Evolutionary conservation across 129 eudicot genomes (phyloP).

Genomic region (Lactuca saligna): DNA sequence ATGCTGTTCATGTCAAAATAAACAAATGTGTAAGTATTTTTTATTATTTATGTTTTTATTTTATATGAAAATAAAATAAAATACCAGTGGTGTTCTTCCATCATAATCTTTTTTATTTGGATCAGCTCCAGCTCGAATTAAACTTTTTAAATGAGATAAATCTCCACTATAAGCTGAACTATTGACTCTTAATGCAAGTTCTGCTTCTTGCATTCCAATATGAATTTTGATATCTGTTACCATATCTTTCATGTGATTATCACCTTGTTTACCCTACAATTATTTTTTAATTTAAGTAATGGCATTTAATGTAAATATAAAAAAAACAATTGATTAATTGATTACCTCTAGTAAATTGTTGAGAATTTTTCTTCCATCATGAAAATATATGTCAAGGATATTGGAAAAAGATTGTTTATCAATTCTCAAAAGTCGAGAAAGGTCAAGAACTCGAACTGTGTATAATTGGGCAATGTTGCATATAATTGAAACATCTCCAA

Average conservation of each 20-base stretch:
- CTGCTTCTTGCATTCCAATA: slow-evolving; percentile 81
- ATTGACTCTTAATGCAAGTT: slow-evolving; percentile 82
- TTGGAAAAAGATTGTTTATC: slow-evolving; percentile 69
- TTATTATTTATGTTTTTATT: slow-evolving; percentile 1
- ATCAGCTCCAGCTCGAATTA: slow-evolving; percentile 92
- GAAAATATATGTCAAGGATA: slow-evolving; percentile 67
- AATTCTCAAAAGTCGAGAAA: slow-evolving; percentile 60
- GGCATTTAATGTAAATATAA: too few relatives aligned
- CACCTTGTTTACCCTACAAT: slow-evolving; percentile 13
- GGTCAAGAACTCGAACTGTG: slow-evolving; percentile 61
- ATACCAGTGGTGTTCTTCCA: slow-evolving; percentile 93
- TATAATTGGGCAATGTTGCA: slow-evolving; percentile 71
- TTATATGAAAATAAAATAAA: neutral
- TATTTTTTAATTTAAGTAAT: neutral
- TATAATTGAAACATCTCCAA: slow-evolving; percentile 69
- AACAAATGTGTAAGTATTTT: neutral
- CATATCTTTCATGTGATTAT: slow-evolving; percentile 39
- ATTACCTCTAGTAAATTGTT: slow-evolving; percentile 6
- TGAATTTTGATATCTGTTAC: slow-evolving; percentile 67
- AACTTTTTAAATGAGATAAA: slow-evolving; percentile 65
- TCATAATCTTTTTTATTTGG: slow-evolving; percentile 84
- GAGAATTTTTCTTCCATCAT: slow-evolving; percentile 56
- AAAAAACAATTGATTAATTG: too few relatives aligned
- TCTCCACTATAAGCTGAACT: slow-evolving; percentile 87
- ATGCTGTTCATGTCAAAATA: slow-evolving; percentile 50